These are phyloP conservation scores for Quercus berberidifolia DNA, from an alignment of 306 rosid species.

Conservation along the genomic window DNA sequence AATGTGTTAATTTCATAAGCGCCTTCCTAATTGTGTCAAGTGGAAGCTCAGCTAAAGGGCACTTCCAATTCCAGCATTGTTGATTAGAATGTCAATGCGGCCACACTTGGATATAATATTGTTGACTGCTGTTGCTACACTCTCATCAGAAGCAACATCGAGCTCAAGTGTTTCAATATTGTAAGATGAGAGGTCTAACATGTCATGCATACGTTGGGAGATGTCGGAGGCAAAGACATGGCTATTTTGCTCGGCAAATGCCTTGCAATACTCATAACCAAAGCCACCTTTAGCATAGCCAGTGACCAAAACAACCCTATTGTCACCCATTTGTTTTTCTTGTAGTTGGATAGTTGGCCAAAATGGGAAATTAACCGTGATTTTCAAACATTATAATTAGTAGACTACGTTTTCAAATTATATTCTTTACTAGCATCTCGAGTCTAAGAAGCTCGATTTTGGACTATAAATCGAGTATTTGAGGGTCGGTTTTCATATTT, in stretches of 20 bases:
- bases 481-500: no score
- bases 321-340: slow-evolving; percentile 32
- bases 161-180: slow-evolving; percentile 54
- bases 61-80: slow-evolving; percentile 77
- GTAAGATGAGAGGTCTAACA: slow-evolving; percentile 35
- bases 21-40: slow-evolving; percentile 45
- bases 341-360: not conserved
- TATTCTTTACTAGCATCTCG: no score
- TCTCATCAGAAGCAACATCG: slow-evolving; percentile 59
- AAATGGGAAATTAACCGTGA: no score
- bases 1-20: slow-evolving; percentile 76
- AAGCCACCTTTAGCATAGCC: slow-evolving; percentile 90
- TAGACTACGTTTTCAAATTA: no score
- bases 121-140: slow-evolving; percentile 50
- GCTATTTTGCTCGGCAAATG: slow-evolving; percentile 58
- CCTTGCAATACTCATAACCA: slow-evolving; percentile 78
- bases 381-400: no score
- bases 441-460: no score
- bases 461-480: no score
- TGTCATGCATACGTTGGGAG: slow-evolving; percentile 40
- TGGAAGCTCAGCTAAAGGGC: slow-evolving; percentile 79
- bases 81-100: slow-evolving; percentile 58
- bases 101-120: slow-evolving; percentile 47
- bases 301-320: slow-evolving; percentile 62
- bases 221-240: slow-evolving; percentile 64